phyloP scores from a whole-genome alignment of 768 basidiomycete species.

The Psilocybe tampanensis region DNA sequence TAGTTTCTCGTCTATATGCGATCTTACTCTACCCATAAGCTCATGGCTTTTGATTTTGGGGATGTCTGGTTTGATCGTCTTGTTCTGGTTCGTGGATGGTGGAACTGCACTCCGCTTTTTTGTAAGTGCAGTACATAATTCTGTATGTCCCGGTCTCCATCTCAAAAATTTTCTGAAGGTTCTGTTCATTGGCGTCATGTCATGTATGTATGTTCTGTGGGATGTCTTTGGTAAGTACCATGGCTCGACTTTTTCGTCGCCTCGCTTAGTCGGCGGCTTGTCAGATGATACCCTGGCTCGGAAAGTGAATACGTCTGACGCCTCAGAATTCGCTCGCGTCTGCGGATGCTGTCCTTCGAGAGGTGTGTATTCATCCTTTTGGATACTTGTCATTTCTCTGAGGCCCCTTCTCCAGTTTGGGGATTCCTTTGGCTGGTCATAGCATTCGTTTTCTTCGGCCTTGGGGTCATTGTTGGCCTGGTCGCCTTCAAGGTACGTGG shows the following conservation, averaged over 20 bases:
- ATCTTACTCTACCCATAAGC: constrained; percentile 35
- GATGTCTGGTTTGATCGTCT: constrained; percentile 76
- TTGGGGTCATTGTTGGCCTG: constrained; percentile 77
- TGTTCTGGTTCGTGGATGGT: constrained; percentile 84
- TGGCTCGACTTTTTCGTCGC: neutral
- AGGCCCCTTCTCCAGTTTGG: constrained; percentile 58
- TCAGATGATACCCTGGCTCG: constrained; percentile 79
- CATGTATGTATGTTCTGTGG: constrained; percentile 85
- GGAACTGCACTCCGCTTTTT: constrained; percentile 78
- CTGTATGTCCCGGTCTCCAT: neutral
- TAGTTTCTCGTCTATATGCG: neutral
- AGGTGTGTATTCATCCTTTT: constrained; percentile 52
- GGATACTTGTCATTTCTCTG: constrained; percentile 4
- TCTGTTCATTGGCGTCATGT: constrained; percentile 85
- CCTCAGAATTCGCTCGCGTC: constrained; percentile 79
- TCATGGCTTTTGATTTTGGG: constrained; percentile 80
- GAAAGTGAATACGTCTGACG: constrained; percentile 88
- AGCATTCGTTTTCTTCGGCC: constrained; percentile 73
- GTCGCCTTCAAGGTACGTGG: constrained; percentile 74
- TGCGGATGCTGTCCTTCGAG: constrained; percentile 86
- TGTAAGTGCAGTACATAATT: constrained; percentile 42
- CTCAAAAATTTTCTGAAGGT: constrained; percentile 46
- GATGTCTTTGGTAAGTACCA: constrained; percentile 72
- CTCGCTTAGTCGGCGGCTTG: neutral
- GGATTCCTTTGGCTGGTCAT: constrained; percentile 86